Evolutionary conservation across 192 early-diverging fungal species (phyloP), one percentile per base, ranked within the genome.

Genomic region (Podila clonocystis): DNA sequence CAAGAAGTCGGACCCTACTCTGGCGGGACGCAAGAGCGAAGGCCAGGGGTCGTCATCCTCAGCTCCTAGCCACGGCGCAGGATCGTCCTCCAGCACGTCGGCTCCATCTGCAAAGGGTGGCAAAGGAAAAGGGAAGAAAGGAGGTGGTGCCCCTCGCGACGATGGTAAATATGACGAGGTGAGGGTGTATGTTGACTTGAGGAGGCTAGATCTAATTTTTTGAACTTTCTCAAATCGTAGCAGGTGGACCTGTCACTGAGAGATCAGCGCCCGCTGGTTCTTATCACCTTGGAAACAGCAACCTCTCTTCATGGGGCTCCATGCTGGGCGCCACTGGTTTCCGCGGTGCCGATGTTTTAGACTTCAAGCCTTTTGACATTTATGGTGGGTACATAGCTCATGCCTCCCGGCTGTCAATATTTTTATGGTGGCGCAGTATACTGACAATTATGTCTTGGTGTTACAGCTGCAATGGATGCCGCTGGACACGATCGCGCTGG

Each of bases 301-400:
- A 22, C 38, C 24, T 30, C 28, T 26, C 52, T 28, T 69, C 58
- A 0, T 60, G 58, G 57, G 57, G 57, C 30, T 24, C 67, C 12
- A 24, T 60, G 36, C 41, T 69, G 4, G 67, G 67, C 7, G 58
- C 67, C 1, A 49, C 58, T 20, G 67, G 67, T 13, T 69, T 69
- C 20, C n/a, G 13, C n/a, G 67, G 67, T 1, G 67, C 36, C 26
- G 67, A 69, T 13, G 9, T 29, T 45, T 20, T 31, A 28, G 13
- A 19, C 15, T 69, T 45, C 38, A 69, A 49, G 58, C 58, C 67
- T 17, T 30, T 69, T 29, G 67, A 69, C 28, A 69, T 69, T 20
- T 45, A 41, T 28, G 58, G 67, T 69, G 59, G 17, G 5, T n/a
- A 11, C 34, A 55, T 24, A 24, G 31, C 2, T 22, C 1, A 8